Percentiles rank a stretch among this genome's conserved stretches.
These are phyloP conservation scores for Blastocystis sp. DNA, from an alignment of 352 stramenopile species.

Conservation along the genomic window DNA sequence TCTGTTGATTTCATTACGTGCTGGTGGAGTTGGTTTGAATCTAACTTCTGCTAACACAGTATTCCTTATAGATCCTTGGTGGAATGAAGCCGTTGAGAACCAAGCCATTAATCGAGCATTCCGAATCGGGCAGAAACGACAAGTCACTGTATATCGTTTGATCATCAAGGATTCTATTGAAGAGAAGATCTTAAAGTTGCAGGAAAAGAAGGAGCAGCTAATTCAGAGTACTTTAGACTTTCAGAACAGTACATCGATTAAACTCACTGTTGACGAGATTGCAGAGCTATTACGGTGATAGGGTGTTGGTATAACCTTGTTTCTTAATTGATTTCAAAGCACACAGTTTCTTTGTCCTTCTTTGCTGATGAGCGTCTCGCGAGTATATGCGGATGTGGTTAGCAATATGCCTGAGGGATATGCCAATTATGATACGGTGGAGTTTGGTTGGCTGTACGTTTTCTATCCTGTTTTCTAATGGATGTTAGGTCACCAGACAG, in stretches of 20 bases:
- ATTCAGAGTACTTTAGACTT: conserved; percentile 74
- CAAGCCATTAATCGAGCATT: conserved; percentile 86
- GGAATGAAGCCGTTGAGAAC: conserved; percentile 82
- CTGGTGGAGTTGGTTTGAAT: conserved; percentile 59
- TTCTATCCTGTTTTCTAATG: neutral
- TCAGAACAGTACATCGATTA: conserved; percentile 56
- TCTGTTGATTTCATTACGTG: conserved; percentile 38
- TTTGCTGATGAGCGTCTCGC: conserved; percentile 49
- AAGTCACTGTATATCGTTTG: conserved; percentile 80
- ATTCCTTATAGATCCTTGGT: conserved; percentile 83
- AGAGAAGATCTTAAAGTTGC: conserved; percentile 79
- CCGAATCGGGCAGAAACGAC: conserved; percentile 75
- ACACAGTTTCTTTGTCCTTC: neutral
- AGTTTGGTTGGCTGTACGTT: conserved; percentile 29
- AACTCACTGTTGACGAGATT: conserved; percentile 55
- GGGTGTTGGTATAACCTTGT: neutral
- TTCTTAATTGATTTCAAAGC: neutral
- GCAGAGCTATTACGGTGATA: conserved; percentile 7
- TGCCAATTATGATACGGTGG: conserved; percentile 16
- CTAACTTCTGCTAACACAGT: conserved; percentile 72
- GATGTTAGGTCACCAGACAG: conserved; percentile 38
- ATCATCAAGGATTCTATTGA: conserved; percentile 79
- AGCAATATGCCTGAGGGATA: conserved; percentile 56
- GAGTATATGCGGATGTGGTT: conserved; percentile 54
- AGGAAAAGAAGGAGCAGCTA: conserved; percentile 79